Evolutionary conservation across 805 yeast species (phyloP).

Genomic region (Yamadazyma tumulicola): DNA sequence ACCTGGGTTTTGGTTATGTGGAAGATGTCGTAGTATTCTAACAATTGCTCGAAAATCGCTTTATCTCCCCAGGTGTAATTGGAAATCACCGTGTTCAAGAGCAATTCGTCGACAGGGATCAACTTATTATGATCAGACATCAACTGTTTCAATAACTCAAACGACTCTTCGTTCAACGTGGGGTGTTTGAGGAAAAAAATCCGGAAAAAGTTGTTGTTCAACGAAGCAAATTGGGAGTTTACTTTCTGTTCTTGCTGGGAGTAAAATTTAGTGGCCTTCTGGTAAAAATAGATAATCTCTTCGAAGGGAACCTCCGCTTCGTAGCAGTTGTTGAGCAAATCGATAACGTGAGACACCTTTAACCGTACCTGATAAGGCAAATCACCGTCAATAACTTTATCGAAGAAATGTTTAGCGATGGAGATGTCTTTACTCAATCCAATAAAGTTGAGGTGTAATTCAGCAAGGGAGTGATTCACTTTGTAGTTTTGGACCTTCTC

Average conservation of each 20-base stretch:
- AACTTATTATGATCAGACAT: constrained; percentile 54
- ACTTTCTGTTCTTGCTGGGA: constrained; percentile 31
- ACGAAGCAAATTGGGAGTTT: constrained; percentile 65
- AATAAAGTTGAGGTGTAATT: constrained; percentile 73
- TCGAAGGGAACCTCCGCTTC: constrained; percentile 54
- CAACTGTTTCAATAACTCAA: constrained; percentile 52
- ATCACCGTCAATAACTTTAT: constrained; percentile 63
- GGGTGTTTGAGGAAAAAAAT: constrained; percentile 63
- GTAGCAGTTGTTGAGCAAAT: constrained; percentile 60
- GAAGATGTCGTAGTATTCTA: constrained; percentile 56
- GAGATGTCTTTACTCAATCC: constrained; percentile 71
- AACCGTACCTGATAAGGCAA: constrained; percentile 71
- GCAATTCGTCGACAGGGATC: constrained; percentile 71
- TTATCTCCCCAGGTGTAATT: constrained; percentile 67
- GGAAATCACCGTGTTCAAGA: constrained; percentile 71
- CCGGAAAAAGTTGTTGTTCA: constrained; percentile 65
- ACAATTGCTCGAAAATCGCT: constrained; percentile 59
- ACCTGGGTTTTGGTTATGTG: constrained; percentile 62
- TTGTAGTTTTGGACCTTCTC: constrained; percentile 21
- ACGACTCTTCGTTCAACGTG: constrained; percentile 50
- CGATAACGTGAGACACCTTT: constrained; percentile 70
- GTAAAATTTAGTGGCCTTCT: constrained; percentile 54
- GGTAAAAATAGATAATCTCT: constrained; percentile 60
- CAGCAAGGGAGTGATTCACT: constrained; percentile 45
- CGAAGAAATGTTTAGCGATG: constrained; percentile 71